phyloP scores from a whole-genome alignment of 257 asterid genomes.

The Gentiana dahurica region DNA sequence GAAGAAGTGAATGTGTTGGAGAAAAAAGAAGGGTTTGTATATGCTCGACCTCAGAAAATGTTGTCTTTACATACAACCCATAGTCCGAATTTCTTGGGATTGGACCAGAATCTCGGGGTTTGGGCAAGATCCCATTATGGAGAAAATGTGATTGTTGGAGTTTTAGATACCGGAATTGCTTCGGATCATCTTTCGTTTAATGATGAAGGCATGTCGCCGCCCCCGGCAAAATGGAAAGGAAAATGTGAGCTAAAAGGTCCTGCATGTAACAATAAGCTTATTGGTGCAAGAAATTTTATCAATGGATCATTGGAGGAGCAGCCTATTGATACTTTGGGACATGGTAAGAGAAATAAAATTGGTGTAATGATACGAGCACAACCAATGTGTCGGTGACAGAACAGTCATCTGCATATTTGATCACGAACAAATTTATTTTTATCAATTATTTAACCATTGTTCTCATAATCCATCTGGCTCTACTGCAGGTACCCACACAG shows the following conservation, averaged over 20 bases:
- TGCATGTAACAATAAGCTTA: constrained; percentile 32
- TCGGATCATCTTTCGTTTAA: constrained; percentile 27
- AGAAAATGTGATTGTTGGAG: constrained; percentile 27
- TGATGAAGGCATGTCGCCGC: constrained; percentile 27
- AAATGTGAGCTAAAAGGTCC: constrained; percentile 18
- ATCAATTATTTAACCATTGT: too few relatives aligned
- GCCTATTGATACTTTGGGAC: constrained; percentile 21
- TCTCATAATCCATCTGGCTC: too few relatives aligned
- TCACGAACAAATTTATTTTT: too few relatives aligned
- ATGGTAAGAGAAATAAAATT: neutral
- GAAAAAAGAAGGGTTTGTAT: constrained; percentile 17
- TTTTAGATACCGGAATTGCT: constrained; percentile 26
- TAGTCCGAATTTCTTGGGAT: constrained; percentile 32
- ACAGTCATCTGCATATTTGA: too few relatives aligned
- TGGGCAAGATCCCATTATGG: constrained; percentile 29
- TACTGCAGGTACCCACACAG: constrained; percentile 22
- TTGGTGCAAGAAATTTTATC: constrained; percentile 33
- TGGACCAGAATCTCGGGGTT: constrained; percentile 11
- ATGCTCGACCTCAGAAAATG: constrained; percentile 17
- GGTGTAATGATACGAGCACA: too few relatives aligned
- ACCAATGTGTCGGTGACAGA: too few relatives aligned
- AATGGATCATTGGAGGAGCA: constrained; percentile 10
- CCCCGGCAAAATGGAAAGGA: constrained; percentile 36
- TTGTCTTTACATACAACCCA: constrained; percentile 26
- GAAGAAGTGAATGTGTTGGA: constrained; percentile 21